These are phyloP conservation scores for Arthromyces matolae DNA, from an alignment of 768 basidiomycete genomes.

Conservation along the genomic window DNA sequence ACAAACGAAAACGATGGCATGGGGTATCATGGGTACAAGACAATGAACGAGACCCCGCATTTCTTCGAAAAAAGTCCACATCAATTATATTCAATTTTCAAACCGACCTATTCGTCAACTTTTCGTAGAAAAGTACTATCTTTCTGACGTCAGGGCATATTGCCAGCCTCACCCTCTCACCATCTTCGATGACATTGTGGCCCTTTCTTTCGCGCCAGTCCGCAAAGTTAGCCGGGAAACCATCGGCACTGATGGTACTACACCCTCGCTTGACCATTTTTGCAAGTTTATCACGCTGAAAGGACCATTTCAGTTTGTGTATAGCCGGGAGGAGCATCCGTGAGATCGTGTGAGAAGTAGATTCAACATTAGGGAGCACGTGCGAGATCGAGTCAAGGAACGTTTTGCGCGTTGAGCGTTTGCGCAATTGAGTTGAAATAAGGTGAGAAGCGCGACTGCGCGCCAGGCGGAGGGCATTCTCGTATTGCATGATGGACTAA, in stretches of 20 bases:
- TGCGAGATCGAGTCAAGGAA: constrained; percentile 45
- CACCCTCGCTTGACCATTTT: constrained; percentile 49
- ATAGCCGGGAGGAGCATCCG: constrained; percentile 61
- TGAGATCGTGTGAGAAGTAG: constrained; percentile 51
- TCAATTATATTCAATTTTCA: no score
- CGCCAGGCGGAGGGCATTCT: constrained; percentile 50
- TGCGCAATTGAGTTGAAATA: constrained; percentile 51
- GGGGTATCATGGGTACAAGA: no score
- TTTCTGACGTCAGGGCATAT: constrained; percentile 62
- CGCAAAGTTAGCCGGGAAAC: constrained; percentile 37
- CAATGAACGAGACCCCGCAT: no score
- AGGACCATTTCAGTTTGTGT: constrained; percentile 67
- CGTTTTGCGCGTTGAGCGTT: constrained; percentile 35
- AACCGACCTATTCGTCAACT: constrained; percentile 16
- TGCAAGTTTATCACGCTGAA: constrained; percentile 60
- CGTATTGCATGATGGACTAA: constrained; percentile 68
- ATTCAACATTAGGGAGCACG: constrained; percentile 63
- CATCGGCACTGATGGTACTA: constrained; percentile 22
- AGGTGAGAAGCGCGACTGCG: constrained; percentile 50
- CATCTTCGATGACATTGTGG: constrained; percentile 48
- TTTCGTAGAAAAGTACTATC: constrained; percentile 60
- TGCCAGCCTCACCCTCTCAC: constrained; percentile 64
- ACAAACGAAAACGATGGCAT: no score
- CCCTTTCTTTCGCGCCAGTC: constrained; percentile 59
- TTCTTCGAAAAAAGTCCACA: neutral